Evolutionary conservation across 768 basidiomycete species (phyloP), one percentile per base, ranked within the genome.

Genomic region (Pleurotus platypus): DNA sequence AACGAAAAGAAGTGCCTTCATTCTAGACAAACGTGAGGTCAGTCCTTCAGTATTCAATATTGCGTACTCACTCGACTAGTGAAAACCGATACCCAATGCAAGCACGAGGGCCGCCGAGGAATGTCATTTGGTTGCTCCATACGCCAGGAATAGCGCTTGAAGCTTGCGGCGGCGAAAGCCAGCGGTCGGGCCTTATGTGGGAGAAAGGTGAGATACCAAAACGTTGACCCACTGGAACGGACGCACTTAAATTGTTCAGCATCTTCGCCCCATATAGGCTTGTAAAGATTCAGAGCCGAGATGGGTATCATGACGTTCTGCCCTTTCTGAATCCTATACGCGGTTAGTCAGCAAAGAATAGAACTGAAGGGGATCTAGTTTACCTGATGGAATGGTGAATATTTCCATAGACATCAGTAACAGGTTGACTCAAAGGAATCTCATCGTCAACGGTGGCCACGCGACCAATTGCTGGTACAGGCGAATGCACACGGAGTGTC

Each of bases 71-170:
- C 81, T 81, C 81, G 35, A 77, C 67, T 27, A 79, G 56, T 15
- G 77, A 66, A 59, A 79, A 81, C 5, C 74, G 72, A 58, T 72
- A 79, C 0, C 78, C 79, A 26, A 81, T 78, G 59, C 80, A 82
- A 0, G 75, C 67, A 9, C 72, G 69, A 76, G 75, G 16, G 78
- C 38, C 81, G 27, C 75, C 76, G 2, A 76, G 45, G 70, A 82
- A 82, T 2, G 74, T 68, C 47, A 79, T 46, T 18, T 74, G 38
- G 60, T 76, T 68, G 2, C 72, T 67, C 70, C 71, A 77, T 1
- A 80, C 69, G 13, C 78, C 74, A 11, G 80, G 81, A n/a, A 81
- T 63, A 2, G 62, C 58, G 0, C 63, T 58, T 2, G 63, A 68
- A 1, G 64, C 61, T 6, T 69, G 70, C 0, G 78, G 76, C 4